These are phyloP conservation scores for Amylostereum chailletii DNA, from an alignment of 1,284 basidiomycete genomes.

Conservation along the genomic window DNA sequence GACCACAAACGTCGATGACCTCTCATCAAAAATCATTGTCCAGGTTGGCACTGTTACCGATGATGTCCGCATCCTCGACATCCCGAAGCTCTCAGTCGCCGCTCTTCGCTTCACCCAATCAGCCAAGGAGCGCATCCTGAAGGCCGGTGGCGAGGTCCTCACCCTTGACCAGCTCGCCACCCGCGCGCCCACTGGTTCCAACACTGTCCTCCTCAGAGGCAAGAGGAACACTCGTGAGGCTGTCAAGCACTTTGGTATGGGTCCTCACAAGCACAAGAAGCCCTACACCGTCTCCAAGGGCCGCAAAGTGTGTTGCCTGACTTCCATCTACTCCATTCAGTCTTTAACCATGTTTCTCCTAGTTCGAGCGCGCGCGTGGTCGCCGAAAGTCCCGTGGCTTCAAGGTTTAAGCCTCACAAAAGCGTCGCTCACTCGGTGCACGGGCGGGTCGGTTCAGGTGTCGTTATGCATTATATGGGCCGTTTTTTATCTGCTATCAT, in stretches of 20 bases:
- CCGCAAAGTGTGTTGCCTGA: slow-evolving; percentile 60
- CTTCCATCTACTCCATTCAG: background rate
- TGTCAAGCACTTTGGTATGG: slow-evolving; percentile 95
- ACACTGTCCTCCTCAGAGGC: slow-evolving; percentile 90
- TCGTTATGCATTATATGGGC: slow-evolving; percentile 13
- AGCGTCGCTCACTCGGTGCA: slow-evolving; percentile 18
- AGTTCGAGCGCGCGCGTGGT: slow-evolving; percentile 88
- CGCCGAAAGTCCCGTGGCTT: slow-evolving; percentile 89
- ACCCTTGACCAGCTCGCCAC: slow-evolving; percentile 97
- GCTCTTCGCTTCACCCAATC: slow-evolving; percentile 93
- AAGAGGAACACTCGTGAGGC: slow-evolving; percentile 92
- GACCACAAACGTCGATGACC: slow-evolving; percentile 62
- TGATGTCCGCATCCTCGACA: slow-evolving; percentile 81
- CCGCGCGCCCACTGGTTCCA: slow-evolving; percentile 89
- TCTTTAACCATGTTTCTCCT: slow-evolving; percentile 9
- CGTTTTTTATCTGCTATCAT: slow-evolving; percentile 3
- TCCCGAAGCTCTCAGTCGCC: slow-evolving; percentile 92
- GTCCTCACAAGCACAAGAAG: slow-evolving; percentile 89
- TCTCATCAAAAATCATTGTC: slow-evolving; percentile 81
- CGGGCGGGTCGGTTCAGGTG: slow-evolving; percentile 17
- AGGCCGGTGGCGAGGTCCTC: slow-evolving; percentile 90
- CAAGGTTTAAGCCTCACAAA: slow-evolving; percentile 61
- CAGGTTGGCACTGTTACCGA: slow-evolving; percentile 92
- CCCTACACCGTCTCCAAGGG: slow-evolving; percentile 92
- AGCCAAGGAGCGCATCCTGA: slow-evolving; percentile 91